phyloP scores from a whole-genome alignment of 2,329 filamentous ascomycete species.

The Talaromyces albobiverticillius region DNA sequence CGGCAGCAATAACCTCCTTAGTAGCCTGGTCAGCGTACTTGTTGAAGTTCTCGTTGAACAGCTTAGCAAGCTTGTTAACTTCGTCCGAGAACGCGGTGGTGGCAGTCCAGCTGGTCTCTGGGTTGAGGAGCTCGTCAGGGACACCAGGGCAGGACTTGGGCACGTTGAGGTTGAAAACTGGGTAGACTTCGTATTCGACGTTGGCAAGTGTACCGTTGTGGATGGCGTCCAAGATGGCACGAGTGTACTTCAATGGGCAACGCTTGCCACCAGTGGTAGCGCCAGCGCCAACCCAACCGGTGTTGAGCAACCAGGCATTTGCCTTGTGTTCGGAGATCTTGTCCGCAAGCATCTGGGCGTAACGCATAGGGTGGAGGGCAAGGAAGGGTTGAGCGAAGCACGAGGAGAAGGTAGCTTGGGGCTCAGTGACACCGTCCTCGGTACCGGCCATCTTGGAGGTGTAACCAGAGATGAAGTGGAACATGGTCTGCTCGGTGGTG shows the following conservation, averaged over 20 bases:
- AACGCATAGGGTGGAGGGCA: conserved; percentile 97
- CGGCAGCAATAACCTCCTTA: conserved; percentile 65
- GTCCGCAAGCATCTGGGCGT: conserved; percentile 96
- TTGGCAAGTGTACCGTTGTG: conserved; percentile 95
- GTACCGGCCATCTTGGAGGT: conserved; percentile 99
- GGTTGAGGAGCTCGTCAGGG: conserved; percentile 89
- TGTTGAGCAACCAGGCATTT: conserved; percentile 98
- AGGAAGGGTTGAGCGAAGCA: conserved; percentile 99
- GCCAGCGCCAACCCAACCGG: conserved; percentile 92
- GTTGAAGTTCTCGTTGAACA: conserved; percentile 97
- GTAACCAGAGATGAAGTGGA: conserved; percentile 99
- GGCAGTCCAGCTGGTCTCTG: conserved; percentile 85
- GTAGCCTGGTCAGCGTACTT: conserved; percentile 88
- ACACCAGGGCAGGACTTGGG: conserved; percentile 88
- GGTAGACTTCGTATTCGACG: conserved; percentile 90
- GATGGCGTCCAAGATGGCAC: conserved; percentile 96
- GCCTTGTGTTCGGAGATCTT: conserved; percentile 95
- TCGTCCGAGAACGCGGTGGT: conserved; percentile 79
- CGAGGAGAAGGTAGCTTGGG: conserved; percentile 96
- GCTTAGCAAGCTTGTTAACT: conserved; percentile 81
- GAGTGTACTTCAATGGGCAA: conserved; percentile 97
- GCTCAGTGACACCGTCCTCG: conserved; percentile 94
- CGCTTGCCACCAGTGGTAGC: conserved; percentile 90
- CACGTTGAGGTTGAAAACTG: conserved; percentile 94
- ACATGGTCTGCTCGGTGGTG: conserved; percentile 93